These are phyloP conservation scores for Phytophthora cryptogea DNA, from an alignment of 352 stramenopile species.

Conservation along the genomic window DNA sequence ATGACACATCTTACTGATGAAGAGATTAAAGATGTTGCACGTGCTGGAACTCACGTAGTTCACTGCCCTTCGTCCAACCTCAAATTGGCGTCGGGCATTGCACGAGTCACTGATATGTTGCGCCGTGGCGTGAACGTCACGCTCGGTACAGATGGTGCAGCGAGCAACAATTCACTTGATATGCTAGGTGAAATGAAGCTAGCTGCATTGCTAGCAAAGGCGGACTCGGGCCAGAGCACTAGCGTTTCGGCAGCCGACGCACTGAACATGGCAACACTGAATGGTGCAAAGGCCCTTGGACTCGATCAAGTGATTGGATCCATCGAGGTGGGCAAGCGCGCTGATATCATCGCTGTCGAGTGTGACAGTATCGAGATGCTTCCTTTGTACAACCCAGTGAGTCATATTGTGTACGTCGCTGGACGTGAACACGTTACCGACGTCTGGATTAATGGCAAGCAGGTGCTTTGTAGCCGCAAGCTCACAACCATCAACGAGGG, in stretches of 20 bases:
- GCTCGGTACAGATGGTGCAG: constrained; percentile 79
- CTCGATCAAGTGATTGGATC: constrained; percentile 74
- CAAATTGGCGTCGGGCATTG: constrained; percentile 83
- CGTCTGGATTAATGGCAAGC: constrained; percentile 85
- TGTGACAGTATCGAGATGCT: constrained; percentile 78
- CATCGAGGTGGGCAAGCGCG: constrained; percentile 78
- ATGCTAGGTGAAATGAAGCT: constrained; percentile 90
- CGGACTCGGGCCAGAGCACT: constrained; percentile 52
- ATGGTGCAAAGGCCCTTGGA: constrained; percentile 79
- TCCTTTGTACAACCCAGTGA: constrained; percentile 82
- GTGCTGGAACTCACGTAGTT: constrained; percentile 59
- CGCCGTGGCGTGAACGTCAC: constrained; percentile 77
- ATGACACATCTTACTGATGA: constrained; percentile 83
- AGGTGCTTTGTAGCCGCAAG: constrained; percentile 57
- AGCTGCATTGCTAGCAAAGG: constrained; percentile 77
- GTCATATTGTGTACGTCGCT: constrained; percentile 82
- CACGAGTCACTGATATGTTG: constrained; percentile 69
- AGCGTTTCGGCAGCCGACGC: constrained; percentile 52
- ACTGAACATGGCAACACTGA: constrained; percentile 85
- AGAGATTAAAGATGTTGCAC: constrained; percentile 67
- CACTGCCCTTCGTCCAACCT: constrained; percentile 90
- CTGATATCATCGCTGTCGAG: constrained; percentile 76
- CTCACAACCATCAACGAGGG: constrained; percentile 66
- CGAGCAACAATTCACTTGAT: constrained; percentile 87
- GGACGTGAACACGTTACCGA: constrained; percentile 84